Evolutionary conservation across 2,329 filamentous ascomycete genomes (phyloP), one percentile per base, ranked within the genome.

Genomic region (Mycosphaerella sp.): DNA sequence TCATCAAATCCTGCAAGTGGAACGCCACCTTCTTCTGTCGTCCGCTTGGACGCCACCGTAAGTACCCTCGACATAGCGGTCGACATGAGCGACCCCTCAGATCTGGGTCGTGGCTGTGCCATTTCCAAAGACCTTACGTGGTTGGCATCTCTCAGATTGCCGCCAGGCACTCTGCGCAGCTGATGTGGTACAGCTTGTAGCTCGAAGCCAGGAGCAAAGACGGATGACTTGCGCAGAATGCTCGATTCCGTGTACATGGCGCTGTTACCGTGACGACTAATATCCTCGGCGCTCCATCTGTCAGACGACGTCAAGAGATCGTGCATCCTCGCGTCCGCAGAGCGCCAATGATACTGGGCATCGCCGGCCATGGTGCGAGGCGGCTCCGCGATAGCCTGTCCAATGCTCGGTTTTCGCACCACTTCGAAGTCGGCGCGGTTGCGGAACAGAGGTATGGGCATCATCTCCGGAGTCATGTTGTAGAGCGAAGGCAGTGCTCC

Each of bases 131-230:
- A 73, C 40, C 75, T 68, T 0, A 76, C 66, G 50, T 76, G 73
- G 37, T 71, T 69, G 6, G 66, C 72, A 27, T 70, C 71, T 46
- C 73, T 70, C 32, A 77, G 65, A 61, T 77, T 70, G 13, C 74
- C 75, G 41, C 73, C 75, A 40, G 75, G 75, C 34, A 72, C 66
- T 44, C 75, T 67, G 25, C 75, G 71, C 17, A 77, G 67, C 57
- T 71, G 71, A 30, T 63, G 51, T 45, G 57, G 50, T 51, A 64
- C 37, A 59, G 64, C 43, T 52, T 66, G 55, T 44, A 62, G 51
- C 30, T 73, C 68, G 3, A 71, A 58, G 42, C 64, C 66, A 41
- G 71, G 68, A 44, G 72, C 68, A 28, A 70, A 68, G 30, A 67
- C 61, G 1, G 71, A 74, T 9, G 70, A 73, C 64, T 69, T 69